A percentile compares a stretch with the other conserved stretches of the same genome.
Evolutionary conservation across 768 basidiomycete species (phyloP).

Genomic region (Suillus subluteus): DNA sequence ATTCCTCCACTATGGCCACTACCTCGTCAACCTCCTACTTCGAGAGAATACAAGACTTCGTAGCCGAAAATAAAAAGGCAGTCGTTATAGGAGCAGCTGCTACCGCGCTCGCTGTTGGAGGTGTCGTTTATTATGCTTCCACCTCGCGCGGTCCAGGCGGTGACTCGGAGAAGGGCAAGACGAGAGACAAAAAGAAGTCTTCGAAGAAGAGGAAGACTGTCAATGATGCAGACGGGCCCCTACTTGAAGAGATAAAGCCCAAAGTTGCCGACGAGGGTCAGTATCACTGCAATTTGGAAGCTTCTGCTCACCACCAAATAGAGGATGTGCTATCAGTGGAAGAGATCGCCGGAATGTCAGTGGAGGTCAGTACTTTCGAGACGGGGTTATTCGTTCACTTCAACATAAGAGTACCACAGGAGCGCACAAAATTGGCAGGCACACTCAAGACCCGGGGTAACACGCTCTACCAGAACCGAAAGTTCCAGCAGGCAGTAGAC

Average conservation of each 20-base stretch:
- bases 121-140: slow-evolving; percentile 72
- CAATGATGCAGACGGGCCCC: slow-evolving; percentile 69
- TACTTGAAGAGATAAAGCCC: slow-evolving; percentile 76
- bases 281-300: slow-evolving; percentile 12
- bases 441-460: slow-evolving; percentile 76
- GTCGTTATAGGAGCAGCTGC: slow-evolving; percentile 74
- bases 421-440: slow-evolving; percentile 64
- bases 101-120: slow-evolving; percentile 70
- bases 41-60: slow-evolving; percentile 69
- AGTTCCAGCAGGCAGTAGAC: slow-evolving; percentile 61
- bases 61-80: slow-evolving; percentile 80
- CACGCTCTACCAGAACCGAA: slow-evolving; percentile 63
- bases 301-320: slow-evolving; percentile 19
- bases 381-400: not conserved
- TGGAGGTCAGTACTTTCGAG: slow-evolving; percentile 48
- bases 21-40: slow-evolving; percentile 41
- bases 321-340: slow-evolving; percentile 54
- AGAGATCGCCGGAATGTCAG: slow-evolving; percentile 59
- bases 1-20: slow-evolving; percentile 13
- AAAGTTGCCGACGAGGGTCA: slow-evolving; percentile 39
- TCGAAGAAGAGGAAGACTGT: slow-evolving; percentile 63
- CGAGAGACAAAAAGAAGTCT: slow-evolving; percentile 50
- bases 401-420: slow-evolving; percentile 43
- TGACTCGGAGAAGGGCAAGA: slow-evolving; percentile 52
- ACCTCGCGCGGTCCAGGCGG: slow-evolving; percentile 42